phyloP scores from a whole-genome alignment of 2,329 filamentous ascomycete species.

The Paraconiothyrium brasiliense region DNA sequence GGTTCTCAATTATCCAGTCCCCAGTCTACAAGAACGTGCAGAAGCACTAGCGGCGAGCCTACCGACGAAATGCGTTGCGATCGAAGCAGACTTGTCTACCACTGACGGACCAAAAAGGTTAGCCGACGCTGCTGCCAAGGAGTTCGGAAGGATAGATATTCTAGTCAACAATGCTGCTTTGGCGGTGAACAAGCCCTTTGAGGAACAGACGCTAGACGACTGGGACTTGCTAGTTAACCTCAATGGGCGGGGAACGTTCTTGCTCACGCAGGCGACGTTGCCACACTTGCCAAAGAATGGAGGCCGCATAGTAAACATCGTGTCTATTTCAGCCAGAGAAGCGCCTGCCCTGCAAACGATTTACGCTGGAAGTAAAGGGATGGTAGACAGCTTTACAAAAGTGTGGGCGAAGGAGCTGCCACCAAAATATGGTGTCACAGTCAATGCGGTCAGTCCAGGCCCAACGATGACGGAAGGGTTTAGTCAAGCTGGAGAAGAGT shows the following conservation, averaged over 20 bases:
- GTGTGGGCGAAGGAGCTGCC: constrained; percentile 59
- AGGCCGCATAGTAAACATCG: too few species aligned
- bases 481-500: too few species aligned
- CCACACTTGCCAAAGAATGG: too few species aligned
- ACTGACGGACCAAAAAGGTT: constrained; percentile 26
- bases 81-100: constrained; percentile 51
- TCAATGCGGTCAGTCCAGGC: constrained; percentile 57
- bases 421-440: constrained; percentile 57
- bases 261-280: too few species aligned
- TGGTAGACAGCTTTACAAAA: constrained; percentile 44
- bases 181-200: constrained; percentile 50
- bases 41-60: constrained; percentile 41
- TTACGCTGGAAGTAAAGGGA: too few species aligned
- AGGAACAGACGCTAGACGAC: too few species aligned
- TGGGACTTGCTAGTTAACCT: too few species aligned
- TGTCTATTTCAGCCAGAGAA: too few species aligned
- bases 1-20: too few species aligned
- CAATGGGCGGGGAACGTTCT: too few species aligned
- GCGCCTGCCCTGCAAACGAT: too few species aligned
- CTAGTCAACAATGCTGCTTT: constrained; percentile 50
- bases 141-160: constrained; percentile 48
- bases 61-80: constrained; percentile 45
- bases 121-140: constrained; percentile 9
- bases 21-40: constrained; percentile 31
- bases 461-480: constrained; percentile 50